Conservation (phyloP, 2,329 filamentous ascomycete species). For the Calonectria crousiana region DNA sequence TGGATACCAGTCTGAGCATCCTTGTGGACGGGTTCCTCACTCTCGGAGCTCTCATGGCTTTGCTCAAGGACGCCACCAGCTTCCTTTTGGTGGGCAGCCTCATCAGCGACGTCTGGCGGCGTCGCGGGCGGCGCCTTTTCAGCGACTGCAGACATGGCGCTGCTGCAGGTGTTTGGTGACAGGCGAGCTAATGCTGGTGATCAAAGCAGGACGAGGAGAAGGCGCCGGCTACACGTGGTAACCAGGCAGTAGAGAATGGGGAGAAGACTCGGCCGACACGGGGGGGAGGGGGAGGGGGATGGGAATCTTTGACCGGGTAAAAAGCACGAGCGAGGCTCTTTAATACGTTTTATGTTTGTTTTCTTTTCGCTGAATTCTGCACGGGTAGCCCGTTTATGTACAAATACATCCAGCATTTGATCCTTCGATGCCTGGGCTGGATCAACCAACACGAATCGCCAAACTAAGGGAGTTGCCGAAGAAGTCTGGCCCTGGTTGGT, state of each 20-base stretch:
- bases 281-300: neutral
- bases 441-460: neutral
- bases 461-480: neutral
- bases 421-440: neutral
- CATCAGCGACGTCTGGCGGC: neutral
- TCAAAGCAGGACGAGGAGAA: neutral
- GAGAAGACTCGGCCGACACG: neutral
- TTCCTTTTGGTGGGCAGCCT: conserved; percentile 1
- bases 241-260: neutral
- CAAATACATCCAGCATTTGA: neutral
- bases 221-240: too few relatives aligned
- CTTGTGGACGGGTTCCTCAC: neutral
- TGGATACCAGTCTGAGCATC: conserved; percentile 51
- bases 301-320: neutral
- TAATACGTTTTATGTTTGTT: neutral
- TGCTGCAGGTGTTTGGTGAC: neutral
- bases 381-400: neutral
- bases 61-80: neutral
- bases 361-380: neutral
- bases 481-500: neutral
- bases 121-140: neutral
- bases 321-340: neutral
- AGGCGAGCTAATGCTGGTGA: neutral
- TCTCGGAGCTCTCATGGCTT: neutral
- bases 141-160: neutral